Base-by-base conservation (phyloP, 148 eudicot species). In the Chenopodium formosanum region DNA sequence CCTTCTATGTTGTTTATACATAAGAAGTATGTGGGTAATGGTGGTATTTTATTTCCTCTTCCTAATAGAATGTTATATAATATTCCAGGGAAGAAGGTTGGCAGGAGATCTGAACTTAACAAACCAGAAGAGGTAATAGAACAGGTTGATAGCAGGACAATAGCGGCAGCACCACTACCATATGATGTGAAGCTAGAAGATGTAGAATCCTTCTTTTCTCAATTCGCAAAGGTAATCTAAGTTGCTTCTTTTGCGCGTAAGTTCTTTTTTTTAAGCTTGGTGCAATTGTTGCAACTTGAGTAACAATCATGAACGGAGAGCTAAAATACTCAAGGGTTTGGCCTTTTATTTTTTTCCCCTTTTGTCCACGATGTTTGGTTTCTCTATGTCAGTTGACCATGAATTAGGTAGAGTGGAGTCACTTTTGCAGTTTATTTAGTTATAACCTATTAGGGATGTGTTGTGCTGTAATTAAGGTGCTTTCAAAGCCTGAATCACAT, bases 81-180 rank as follows among this genome's bases (percentile, higher is more conserved):
- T 63, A 16, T 79, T 84, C 76, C 86, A 95, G 99, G 98, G 47
- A 90, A 76, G 79, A 94, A 90, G 86, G 88, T 95, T 85, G 98
- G 99, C 47, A 92, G 97, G 90, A 83, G 84, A 75, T 86, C 90
- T 22, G 91, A 87, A 79, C 89, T 95, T 64, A 72, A 79, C 12
- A 88, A 91, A 78, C 87, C 90, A 4, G 98, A 94, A 69, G 97
- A 93, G 86, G 88, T 87, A 11, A 89, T 96, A 76, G 97, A 96
- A 81, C 99, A 96, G 83, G 67, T 89, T 73, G 99, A 96, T 85
- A 90, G 77, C 56, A 88, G 95, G 82, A 96, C 99, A 37, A 82
- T 96, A 79, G 95, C 99, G 84, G 99, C 90, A 68, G 92, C 98
- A 9, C 98, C 99, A 19, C 82, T 96, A 60, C 92, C 91, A 80